Evolutionary conservation across 192 early-diverging fungal species (phyloP).

Genomic region (Physocladia obscura): DNA sequence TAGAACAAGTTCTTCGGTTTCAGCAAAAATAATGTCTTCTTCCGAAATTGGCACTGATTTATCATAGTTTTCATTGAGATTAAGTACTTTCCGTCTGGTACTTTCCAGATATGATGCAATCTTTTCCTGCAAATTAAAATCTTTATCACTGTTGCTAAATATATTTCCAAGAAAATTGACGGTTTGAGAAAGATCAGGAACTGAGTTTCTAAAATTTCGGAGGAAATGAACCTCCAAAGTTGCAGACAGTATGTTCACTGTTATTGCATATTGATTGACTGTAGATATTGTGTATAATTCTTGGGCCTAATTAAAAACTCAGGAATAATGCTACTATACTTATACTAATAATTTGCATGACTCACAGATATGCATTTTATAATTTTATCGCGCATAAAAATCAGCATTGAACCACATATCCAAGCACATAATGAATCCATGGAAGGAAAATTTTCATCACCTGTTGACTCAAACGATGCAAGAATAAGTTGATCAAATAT

Average conservation of each 20-base stretch:
- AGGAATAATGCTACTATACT: not conserved
- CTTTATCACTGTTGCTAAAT: not conserved
- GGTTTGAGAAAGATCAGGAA: slow-evolving; percentile 8
- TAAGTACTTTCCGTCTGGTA: not conserved
- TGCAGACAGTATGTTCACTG: slow-evolving; percentile 13
- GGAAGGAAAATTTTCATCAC: slow-evolving; percentile 22
- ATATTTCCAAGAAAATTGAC: not conserved
- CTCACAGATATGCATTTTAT: slow-evolving; percentile 21
- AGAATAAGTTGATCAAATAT: slow-evolving; percentile 24
- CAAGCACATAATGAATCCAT: slow-evolving; percentile 26
- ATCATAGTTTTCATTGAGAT: not conserved
- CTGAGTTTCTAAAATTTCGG: not conserved
- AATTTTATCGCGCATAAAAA: slow-evolving; percentile 18
- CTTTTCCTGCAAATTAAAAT: slow-evolving; percentile 9
- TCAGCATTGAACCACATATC: slow-evolving; percentile 23
- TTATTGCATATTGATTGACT: slow-evolving; percentile 11
- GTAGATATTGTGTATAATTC: slow-evolving; percentile 4
- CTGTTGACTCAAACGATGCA: slow-evolving; percentile 21
- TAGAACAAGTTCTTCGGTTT: slow-evolving; percentile 20
- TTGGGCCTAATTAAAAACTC: not conserved
- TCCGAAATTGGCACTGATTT: not conserved
- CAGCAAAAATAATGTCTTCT: slow-evolving; percentile 10
- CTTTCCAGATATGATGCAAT: slow-evolving; percentile 4
- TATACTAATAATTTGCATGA: not conserved
- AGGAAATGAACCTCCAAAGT: slow-evolving; percentile 23